Evolutionary conservation across 2,329 filamentous ascomycete genomes (phyloP), one percentile per base, ranked within the genome.

Genomic region (Bertia moriformis): DNA sequence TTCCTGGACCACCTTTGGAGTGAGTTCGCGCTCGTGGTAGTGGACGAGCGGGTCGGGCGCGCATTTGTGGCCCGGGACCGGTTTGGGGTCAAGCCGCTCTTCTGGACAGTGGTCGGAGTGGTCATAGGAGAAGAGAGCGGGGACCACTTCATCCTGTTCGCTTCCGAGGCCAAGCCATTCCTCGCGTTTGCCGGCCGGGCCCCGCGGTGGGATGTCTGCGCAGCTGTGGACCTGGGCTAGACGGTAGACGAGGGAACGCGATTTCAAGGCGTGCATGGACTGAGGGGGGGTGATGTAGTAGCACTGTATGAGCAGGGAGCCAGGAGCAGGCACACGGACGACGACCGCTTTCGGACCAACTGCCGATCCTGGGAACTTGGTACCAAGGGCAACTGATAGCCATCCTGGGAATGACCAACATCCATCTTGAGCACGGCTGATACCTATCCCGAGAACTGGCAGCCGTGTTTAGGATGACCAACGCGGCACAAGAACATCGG

Each of bases 21-120:
- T 15, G 71, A 75, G 45, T 74, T 73, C 44, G 59, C 69, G 1
- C 55, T 72, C 14, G 62, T 68, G 12, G 46, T 74, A 1, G 70
- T 64, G 40, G 69, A 75, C 43, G 58, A 59, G 13, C 51, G 55
- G 13, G 48, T 51, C 1, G 49, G 61, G 40, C 42, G 57, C 0
- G 53, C 72, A 30, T 50, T 74, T 27, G 67, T 63, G 0, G 68
- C 57, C 1, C 52, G 69, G 14, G 71, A 76, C 47, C 61, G 70
- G 0, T 73, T 64, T 48, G 71, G 71, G 3, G 67, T 75, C 46
- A 75, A 75, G 49, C 69, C 70, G 2, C 55, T 75, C 14, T 66
- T 69, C 41, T 73, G 63, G 52, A 71, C 67, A 0, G 42, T 61
- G 1, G 44, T 58, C 1, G 50, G 51, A 4, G n/a, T n/a, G n/a